Evolutionary conservation across 2,329 filamentous ascomycete species (phyloP).

Genomic region (Hymenoscyphus occultus): DNA sequence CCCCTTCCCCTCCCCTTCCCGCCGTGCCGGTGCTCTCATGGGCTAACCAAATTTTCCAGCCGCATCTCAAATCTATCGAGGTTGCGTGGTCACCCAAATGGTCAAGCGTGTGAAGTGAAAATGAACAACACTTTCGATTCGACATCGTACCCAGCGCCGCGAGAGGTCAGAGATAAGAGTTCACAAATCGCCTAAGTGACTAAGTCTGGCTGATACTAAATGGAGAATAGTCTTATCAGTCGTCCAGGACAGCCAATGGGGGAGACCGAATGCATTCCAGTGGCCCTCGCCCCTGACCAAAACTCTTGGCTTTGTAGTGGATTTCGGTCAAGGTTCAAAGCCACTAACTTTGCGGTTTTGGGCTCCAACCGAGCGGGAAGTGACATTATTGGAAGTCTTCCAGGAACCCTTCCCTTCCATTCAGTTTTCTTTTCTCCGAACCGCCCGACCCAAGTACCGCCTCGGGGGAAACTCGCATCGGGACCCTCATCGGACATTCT

Average conservation of each 20-base stretch:
- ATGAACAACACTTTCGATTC: constrained; percentile 10
- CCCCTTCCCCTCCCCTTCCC: background rate
- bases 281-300: constrained; percentile 15
- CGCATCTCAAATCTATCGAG: background rate
- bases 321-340: background rate
- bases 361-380: background rate
- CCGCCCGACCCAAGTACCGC: background rate
- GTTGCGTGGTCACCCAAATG: too few relatives aligned
- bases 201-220: constrained; percentile 3
- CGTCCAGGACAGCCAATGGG: constrained; percentile 13
- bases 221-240: constrained; percentile 20
- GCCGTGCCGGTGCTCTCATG: constrained; percentile 3
- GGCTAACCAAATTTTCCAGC: constrained; percentile 9
- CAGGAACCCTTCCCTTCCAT: too few relatives aligned
- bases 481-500: background rate
- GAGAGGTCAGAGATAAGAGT: constrained; percentile 25
- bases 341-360: background rate
- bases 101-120: constrained; percentile 4
- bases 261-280: constrained; percentile 6
- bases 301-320: background rate
- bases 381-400: background rate
- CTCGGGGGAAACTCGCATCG: too few relatives aligned
- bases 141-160: background rate
- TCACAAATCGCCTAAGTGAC: constrained; percentile 6
- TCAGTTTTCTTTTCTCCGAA: background rate